phyloP scores from a whole-genome alignment of 768 basidiomycete species.

The Pisolithus sp. region DNA sequence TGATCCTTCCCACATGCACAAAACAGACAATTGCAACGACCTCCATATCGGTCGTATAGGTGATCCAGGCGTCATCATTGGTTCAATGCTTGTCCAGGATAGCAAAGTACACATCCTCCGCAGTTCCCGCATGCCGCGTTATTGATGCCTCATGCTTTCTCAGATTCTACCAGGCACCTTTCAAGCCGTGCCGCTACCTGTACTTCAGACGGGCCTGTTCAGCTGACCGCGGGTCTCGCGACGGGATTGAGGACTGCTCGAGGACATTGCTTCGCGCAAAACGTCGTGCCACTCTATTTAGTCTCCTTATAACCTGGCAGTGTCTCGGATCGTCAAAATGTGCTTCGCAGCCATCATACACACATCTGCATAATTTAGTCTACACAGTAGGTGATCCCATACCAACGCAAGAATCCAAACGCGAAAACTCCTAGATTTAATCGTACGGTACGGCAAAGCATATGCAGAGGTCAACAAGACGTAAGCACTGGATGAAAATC shows the following conservation, averaged over 20 bases:
- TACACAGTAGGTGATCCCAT: background rate
- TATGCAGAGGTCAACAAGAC: background rate
- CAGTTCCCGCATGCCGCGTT: background rate
- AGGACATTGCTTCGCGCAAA: conserved; percentile 29
- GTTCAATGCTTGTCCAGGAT: conserved; percentile 62
- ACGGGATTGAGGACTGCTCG: conserved; percentile 39
- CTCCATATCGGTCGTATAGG: conserved; percentile 72
- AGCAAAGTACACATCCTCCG: conserved; percentile 44
- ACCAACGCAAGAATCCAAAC: background rate
- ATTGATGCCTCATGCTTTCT: background rate
- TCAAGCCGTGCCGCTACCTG: conserved; percentile 77
- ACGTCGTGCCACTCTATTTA: conserved; percentile 3
- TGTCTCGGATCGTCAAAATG: background rate
- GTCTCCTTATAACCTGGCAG: no score
- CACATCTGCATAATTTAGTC: no score
- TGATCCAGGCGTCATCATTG: conserved; percentile 81
- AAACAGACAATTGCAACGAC: conserved; percentile 62
- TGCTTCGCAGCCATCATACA: background rate
- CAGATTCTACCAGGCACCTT: conserved; percentile 70
- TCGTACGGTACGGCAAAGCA: conserved; percentile 6
- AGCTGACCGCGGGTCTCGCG: conserved; percentile 63
- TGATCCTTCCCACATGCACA: no score
- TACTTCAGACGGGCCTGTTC: conserved; percentile 64
- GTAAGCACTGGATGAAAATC: background rate
- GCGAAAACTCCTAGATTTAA: conserved; percentile 16